These are phyloP conservation scores for Fusarium decemcellulare DNA, from an alignment of 2,329 filamentous ascomycete genomes.

Conservation along the genomic window DNA sequence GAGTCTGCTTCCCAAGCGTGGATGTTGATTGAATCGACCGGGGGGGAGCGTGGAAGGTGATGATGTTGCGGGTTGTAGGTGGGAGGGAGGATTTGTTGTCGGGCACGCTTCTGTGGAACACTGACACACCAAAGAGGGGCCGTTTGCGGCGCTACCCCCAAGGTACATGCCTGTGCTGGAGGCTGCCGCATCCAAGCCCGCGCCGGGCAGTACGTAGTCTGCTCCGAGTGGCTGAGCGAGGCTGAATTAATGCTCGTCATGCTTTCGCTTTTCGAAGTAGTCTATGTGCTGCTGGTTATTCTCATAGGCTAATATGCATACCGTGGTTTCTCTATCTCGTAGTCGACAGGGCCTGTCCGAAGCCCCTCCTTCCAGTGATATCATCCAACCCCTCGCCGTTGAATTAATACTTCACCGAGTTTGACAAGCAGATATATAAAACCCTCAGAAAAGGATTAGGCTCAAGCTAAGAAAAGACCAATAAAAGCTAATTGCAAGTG, in stretches of 20 bases:
- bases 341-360: too few relatives aligned
- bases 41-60: constrained; percentile 19
- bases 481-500: too few relatives aligned
- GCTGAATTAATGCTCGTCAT: not conserved
- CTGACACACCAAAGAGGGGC: constrained; percentile 35
- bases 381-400: too few relatives aligned
- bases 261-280: not conserved
- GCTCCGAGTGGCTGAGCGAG: constrained; percentile 4
- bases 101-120: constrained; percentile 24
- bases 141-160: constrained; percentile 35
- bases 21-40: constrained; percentile 3
- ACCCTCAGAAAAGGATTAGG: too few relatives aligned
- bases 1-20: constrained; percentile 5
- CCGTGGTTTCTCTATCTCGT: too few relatives aligned
- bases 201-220: not conserved
- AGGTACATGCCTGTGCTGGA: constrained; percentile 14
- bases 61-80: constrained; percentile 26
- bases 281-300: not conserved
- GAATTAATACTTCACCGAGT: too few relatives aligned
- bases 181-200: constrained; percentile 17
- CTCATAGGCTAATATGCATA: too few relatives aligned
- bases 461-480: too few relatives aligned
- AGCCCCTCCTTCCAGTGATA: too few relatives aligned
- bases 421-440: too few relatives aligned
- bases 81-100: constrained; percentile 28